Evolutionary conservation across 257 asterid species (phyloP), one percentile per base, ranked within the genome.

Genomic region (Leptodermis oblonga): DNA sequence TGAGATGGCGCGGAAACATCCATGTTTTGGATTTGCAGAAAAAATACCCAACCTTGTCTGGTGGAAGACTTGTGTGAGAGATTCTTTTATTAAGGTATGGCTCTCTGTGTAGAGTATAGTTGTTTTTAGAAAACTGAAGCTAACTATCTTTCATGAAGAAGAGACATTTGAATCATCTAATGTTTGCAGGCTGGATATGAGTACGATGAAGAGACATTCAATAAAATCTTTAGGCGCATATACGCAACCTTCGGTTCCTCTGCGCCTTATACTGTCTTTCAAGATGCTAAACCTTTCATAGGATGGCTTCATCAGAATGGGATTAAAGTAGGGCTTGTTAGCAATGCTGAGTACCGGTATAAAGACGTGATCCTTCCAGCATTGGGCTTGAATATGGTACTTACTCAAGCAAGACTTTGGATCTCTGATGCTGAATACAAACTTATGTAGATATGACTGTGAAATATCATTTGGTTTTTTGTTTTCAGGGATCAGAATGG

Each of bases 401-500:
- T 64, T 42, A 23, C 46, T 26, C 37, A 18, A 26, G 3, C 7
- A 36, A n/a, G 37, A 25, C 26, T 20, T 52, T 34, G 20, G 41
- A 45, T 28, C 26, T 39, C 9, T 33, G 25, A 14, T 49, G 34
- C 15, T 36, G 31, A 67, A 3, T 34, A 51, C 51, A 8, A 36
- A 42, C 49, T 14, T 22, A 23, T 52, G 34, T 41, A 62, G 6
- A 17, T 14, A 51, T 72, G 56, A 18, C 22, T 15, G 4, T 28
- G 30, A 56, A 25, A 41, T 37, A 15, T n/a, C n/a, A n/a, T 26
- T 6, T 17, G 30, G 13, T 72, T 75, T 55, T 62, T n/a, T n/a
- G n/a, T n/a, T n/a, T 37, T 61, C 84, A 93, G 97, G 99, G 99
- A 69, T 87, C 95, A 2, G 97, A 88, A 82, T 94, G 97, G 97